These are phyloP conservation scores for Phytophthora capsici DNA, from an alignment of 352 stramenopile species.

Conservation along the genomic window DNA sequence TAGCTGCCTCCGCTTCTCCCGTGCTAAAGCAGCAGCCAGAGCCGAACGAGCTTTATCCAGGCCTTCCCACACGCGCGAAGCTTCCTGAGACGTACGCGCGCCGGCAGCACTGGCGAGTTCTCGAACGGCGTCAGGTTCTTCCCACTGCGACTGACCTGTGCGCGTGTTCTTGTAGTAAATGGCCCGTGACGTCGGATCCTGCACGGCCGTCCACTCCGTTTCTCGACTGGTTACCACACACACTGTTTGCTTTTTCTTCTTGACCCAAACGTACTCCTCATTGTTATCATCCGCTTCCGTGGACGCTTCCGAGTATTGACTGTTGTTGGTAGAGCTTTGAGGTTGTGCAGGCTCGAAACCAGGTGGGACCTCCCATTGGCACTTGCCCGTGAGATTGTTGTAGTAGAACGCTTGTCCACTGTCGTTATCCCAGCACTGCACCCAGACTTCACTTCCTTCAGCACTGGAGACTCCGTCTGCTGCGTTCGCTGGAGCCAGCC, in stretches of 20 bases:
- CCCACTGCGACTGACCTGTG: slow-evolving; percentile 72
- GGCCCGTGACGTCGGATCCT: slow-evolving; percentile 57
- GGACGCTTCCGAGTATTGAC: slow-evolving; percentile 18
- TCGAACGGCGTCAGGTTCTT: slow-evolving; percentile 68
- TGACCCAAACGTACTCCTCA: slow-evolving; percentile 76
- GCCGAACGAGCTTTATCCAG: slow-evolving; percentile 51
- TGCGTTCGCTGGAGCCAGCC: slow-evolving; percentile 66
- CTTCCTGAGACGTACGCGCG: slow-evolving; percentile 61
- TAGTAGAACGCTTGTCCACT: slow-evolving; percentile 71
- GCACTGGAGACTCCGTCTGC: slow-evolving; percentile 8
- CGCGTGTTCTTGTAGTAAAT: slow-evolving; percentile 82
- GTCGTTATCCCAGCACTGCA: slow-evolving; percentile 70
- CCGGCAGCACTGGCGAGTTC: slow-evolving; percentile 56
- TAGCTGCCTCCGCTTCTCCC: slow-evolving; percentile 53
- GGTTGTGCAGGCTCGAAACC: slow-evolving; percentile 44
- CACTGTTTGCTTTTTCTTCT: slow-evolving; percentile 76
- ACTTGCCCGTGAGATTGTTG: slow-evolving; percentile 77
- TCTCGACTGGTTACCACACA: slow-evolving; percentile 66
- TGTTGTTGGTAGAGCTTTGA: slow-evolving; percentile 23
- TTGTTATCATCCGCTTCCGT: slow-evolving; percentile 30
- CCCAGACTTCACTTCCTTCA: slow-evolving; percentile 42
- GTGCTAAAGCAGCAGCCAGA: slow-evolving; percentile 46
- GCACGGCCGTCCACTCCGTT: slow-evolving; percentile 68
- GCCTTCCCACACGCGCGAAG: slow-evolving; percentile 61
- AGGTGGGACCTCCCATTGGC: slow-evolving; percentile 61